Conservation (phyloP, 352 stramenopile genomes). For the Phytophthora rubi region DNA sequence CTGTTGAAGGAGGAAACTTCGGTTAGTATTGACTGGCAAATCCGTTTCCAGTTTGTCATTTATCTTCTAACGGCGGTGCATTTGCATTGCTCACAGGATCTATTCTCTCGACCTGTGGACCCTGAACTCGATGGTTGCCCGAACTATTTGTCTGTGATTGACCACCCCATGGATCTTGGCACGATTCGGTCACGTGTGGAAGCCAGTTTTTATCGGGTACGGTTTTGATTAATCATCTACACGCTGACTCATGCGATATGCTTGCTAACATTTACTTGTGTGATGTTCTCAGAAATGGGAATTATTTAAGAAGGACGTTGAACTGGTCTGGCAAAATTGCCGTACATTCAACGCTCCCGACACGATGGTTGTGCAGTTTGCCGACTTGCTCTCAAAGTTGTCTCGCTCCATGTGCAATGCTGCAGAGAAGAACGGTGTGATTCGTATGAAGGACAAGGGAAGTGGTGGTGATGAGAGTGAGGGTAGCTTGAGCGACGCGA, state of each 20-base stretch:
- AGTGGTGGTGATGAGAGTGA: slow-evolving; percentile 40
- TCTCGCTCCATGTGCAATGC: slow-evolving; percentile 64
- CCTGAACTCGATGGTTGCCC: slow-evolving; percentile 82
- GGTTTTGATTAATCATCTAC: not conserved
- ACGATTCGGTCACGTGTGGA: slow-evolving; percentile 76
- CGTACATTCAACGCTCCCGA: slow-evolving; percentile 79
- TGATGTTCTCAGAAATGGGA: slow-evolving; percentile 63
- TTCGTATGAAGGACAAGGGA: slow-evolving; percentile 43
- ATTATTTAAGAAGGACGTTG: slow-evolving; percentile 80
- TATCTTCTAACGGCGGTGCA: slow-evolving; percentile 12
- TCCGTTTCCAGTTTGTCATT: slow-evolving; percentile 1
- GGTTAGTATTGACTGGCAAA: slow-evolving; percentile 36
- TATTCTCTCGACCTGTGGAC: slow-evolving; percentile 87
- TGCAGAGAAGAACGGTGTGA: slow-evolving; percentile 64
- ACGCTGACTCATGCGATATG: not conserved
- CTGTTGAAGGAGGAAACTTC: slow-evolving; percentile 79
- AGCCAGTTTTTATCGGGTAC: slow-evolving; percentile 72
- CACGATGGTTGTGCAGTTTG: slow-evolving; percentile 82
- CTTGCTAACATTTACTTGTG: slow-evolving; percentile 20
- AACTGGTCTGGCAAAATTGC: slow-evolving; percentile 88
- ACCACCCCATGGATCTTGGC: slow-evolving; percentile 86
- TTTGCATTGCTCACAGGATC: slow-evolving; percentile 47
- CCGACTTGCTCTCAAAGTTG: slow-evolving; percentile 67
- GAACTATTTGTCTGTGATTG: slow-evolving; percentile 84
- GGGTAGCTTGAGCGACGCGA: slow-evolving; percentile 55